phyloP scores from a whole-genome alignment of 306 rosid genomes.

The Ochetophila trinervis region DNA sequence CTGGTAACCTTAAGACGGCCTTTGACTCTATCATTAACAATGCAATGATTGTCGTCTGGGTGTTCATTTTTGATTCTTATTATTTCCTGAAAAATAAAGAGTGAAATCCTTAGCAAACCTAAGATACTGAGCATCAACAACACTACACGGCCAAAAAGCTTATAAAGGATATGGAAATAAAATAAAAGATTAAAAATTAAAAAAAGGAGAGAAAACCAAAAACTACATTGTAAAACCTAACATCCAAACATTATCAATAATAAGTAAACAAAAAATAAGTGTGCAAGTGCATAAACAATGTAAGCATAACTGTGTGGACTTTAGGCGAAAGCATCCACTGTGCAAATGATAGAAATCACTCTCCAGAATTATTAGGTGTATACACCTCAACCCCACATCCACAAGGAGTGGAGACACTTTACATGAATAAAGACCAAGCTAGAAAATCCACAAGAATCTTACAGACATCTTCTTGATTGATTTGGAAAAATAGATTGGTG shows the following conservation, averaged over 20 bases:
- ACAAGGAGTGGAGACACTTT: not conserved
- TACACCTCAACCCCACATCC: constrained; percentile 5
- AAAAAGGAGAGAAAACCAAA: not conserved
- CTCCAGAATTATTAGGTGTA: not conserved
- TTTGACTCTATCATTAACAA: constrained; percentile 89
- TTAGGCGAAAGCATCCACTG: not conserved
- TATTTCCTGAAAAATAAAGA: constrained; percentile 64
- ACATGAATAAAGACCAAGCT: not conserved
- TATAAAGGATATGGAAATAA: constrained; percentile 4
- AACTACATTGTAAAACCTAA: constrained; percentile 7
- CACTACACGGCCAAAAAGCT: constrained; percentile 13
- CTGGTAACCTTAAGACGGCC: constrained; percentile 97
- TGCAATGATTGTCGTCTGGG: constrained; percentile 85
- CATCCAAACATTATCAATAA: constrained; percentile 10
- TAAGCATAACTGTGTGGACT: constrained; percentile 2
- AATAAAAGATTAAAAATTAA: constrained; percentile 3
- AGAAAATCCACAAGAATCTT: constrained; percentile 25
- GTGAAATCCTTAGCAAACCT: constrained; percentile 16
- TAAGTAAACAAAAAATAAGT: constrained; percentile 1
- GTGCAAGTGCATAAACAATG: constrained; percentile 1
- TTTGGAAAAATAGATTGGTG: not conserved
- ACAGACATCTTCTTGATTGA: constrained; percentile 19
- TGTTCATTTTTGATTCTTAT: constrained; percentile 85
- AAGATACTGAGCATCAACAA: constrained; percentile 18
- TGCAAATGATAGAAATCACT: constrained; percentile 5